Evolutionary conservation across 2,329 filamentous ascomycete species (phyloP).

Genomic region (Aspergillus ibericus): DNA sequence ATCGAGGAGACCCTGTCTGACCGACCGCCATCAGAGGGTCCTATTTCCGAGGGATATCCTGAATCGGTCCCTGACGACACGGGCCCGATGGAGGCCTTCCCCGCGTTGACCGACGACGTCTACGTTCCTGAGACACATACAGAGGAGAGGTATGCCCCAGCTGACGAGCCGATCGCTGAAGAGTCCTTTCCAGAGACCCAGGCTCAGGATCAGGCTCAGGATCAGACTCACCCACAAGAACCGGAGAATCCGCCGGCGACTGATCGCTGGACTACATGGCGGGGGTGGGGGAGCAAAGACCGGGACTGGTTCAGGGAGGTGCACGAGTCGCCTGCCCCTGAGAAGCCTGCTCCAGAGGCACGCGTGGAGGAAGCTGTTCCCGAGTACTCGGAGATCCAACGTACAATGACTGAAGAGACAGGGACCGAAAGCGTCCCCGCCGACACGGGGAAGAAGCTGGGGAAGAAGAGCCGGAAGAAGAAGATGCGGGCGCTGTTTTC

Average conservation of each 20-base stretch:
- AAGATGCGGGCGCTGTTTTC: conserved; percentile 4
- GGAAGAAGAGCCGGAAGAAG: conserved; percentile 6
- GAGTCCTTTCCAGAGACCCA: not conserved
- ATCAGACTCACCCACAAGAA: not conserved
- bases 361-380: not conserved
- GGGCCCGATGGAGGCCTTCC: not conserved
- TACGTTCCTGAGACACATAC: not conserved
- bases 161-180: not conserved
- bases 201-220: not conserved
- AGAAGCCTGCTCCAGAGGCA: not conserved
- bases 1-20: not conserved
- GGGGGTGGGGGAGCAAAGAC: not conserved
- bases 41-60: not conserved
- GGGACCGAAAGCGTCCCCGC: not conserved
- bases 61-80: not conserved
- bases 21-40: not conserved
- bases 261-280: not conserved
- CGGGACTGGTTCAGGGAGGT: not conserved
- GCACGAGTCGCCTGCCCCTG: not conserved
- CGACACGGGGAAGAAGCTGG: not conserved
- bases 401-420: not conserved
- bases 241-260: not conserved
- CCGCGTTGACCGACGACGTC: not conserved
- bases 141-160: not conserved
- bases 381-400: conserved; percentile 2